A percentile compares a stretch with the other conserved stretches of the same genome.
phyloP scores from a whole-genome alignment of 306 rosid genomes.

The Vicia villosa region DNA sequence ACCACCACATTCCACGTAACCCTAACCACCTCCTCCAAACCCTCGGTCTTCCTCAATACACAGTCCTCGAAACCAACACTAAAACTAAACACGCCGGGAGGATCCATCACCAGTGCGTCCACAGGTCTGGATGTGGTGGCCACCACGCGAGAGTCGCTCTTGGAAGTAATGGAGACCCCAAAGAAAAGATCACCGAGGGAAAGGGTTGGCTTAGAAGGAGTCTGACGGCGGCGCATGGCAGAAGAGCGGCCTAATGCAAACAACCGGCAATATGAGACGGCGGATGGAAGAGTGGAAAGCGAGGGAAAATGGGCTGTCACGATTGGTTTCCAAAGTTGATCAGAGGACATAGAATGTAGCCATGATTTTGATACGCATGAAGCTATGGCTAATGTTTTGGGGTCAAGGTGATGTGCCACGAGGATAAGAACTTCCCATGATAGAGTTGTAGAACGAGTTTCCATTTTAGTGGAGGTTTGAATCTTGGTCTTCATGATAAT shows the following conservation, averaged over 20 bases:
- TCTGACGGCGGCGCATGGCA: conserved; percentile 35
- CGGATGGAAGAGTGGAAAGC: conserved; percentile 35
- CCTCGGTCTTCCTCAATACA: background rate
- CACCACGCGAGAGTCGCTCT: background rate
- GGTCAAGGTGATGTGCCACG: conserved; percentile 56
- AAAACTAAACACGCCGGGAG: conserved; percentile 50
- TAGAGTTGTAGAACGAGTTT: conserved; percentile 16
- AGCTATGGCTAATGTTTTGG: conserved; percentile 60
- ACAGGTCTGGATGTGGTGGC: background rate
- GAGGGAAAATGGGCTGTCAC: conserved; percentile 52
- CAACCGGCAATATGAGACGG: conserved; percentile 45
- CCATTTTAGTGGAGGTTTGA: background rate
- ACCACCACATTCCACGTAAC: conserved; percentile 64
- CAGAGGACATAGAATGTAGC: conserved; percentile 57
- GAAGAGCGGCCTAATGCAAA: conserved; percentile 45
- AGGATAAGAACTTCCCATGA: conserved; percentile 60
- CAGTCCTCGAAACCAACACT: background rate
- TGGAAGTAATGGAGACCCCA: conserved; percentile 35
- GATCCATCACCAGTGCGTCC: conserved; percentile 21
- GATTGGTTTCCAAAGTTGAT: conserved; percentile 64
- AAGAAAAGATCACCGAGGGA: conserved; percentile 51
- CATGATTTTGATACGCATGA: conserved; percentile 65
- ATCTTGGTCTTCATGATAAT: background rate
- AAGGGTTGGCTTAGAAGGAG: conserved; percentile 41
- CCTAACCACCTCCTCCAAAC: conserved; percentile 42